Base-by-base conservation (phyloP, 148 eudicot species). In the Fagopyrum homotropicum region DNA sequence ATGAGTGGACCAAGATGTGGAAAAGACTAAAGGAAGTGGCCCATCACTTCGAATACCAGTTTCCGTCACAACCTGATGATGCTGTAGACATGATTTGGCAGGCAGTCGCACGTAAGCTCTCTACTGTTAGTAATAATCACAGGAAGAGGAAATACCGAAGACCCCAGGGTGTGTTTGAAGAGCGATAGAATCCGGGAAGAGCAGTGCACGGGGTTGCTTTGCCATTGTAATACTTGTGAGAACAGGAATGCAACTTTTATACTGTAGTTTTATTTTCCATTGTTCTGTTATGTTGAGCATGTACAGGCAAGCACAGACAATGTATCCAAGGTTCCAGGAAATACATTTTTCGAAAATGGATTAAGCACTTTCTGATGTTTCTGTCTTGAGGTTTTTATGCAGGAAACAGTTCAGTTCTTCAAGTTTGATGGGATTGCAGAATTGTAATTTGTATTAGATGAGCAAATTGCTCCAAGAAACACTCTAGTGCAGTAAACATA, bases 61-160 rank as follows among this genome's bases (percentile, higher is more conserved):
- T 81, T 84, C 99, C 98, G 8, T 89, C 97, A 26, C 83, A 69
- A 75, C 83, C 85, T 48, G 85, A 75, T 19, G 97, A 95, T 75
- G 99, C 97, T 50, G 94, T 92, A 69, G 88, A 92, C 82, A 92
- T 95, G 99, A 90, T 90, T 68, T 95, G 99, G 99, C 84, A 83
- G 84, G 85, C 88, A 60, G 74, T 92, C 46, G 83, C 89, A 1
- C 80, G 89, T 4, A 95, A 90, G 84, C 45, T 78, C 64, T 78
- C 84, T 17, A 40, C 70, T 14, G 72, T 57, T 51, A 61, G 73
- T 15, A 61, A 79, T 55, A 69, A 59, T 51, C 88, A 81, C 64
- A 80, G 81, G 60, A 88, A 83, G 60, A 83, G 86, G 61, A 79
- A 82, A 73, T 91, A 86, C 77, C 71, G 78, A 46, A 85, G 71